Percentiles rank a stretch among this genome's conserved stretches.
These are phyloP conservation scores for Tritrichomonas foetus DNA, from an alignment of 208 protist species.

Conservation along the genomic window DNA sequence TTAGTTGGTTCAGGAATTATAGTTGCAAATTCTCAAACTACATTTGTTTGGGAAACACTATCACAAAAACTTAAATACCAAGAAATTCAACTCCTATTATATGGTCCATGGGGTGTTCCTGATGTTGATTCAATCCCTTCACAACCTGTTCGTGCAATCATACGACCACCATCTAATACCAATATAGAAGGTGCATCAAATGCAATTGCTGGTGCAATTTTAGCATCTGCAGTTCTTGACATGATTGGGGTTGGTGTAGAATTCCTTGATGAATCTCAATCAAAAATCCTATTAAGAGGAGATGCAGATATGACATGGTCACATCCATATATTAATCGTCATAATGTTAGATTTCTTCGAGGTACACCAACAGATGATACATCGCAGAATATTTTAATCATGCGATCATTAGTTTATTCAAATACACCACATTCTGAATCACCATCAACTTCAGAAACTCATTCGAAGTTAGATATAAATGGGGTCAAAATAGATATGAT, in stretches of 20 bases:
- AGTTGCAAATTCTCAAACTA: background rate
- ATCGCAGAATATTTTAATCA: background rate
- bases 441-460: background rate
- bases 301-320: background rate
- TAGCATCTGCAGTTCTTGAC: background rate
- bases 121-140: background rate
- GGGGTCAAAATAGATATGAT: background rate
- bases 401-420: background rate
- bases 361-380: conserved; percentile 23
- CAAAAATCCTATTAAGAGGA: background rate
- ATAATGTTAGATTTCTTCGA: background rate
- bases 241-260: background rate
- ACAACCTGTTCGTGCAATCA: too few species aligned
- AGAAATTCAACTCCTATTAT: background rate
- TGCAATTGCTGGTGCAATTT: background rate
- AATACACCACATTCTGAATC: too few species aligned
- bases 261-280: background rate
- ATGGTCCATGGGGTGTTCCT: conserved; percentile 29
- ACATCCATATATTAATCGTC: background rate
- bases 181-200: background rate
- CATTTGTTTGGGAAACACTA: background rate
- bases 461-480: too few species aligned
- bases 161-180: background rate
- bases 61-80: background rate
- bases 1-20: background rate